Evolutionary conservation across 1,284 basidiomycete species (phyloP).

Genomic region (Boletus mariae): DNA sequence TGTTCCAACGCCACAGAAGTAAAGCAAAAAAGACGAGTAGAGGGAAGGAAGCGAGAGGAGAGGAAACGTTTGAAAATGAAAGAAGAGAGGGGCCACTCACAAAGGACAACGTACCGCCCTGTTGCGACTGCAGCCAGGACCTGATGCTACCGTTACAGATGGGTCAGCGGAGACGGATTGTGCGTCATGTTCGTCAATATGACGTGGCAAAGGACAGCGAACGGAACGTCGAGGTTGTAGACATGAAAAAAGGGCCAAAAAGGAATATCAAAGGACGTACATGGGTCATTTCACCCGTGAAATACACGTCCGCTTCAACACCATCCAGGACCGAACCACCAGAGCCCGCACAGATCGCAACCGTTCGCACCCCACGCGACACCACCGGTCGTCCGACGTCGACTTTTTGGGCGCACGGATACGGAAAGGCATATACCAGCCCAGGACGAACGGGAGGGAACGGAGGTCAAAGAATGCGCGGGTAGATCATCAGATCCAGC

Average conservation of each 20-base stretch:
- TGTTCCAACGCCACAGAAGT: slow-evolving; percentile 12
- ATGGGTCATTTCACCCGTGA: slow-evolving; percentile 92
- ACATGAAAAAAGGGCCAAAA: slow-evolving; percentile 1
- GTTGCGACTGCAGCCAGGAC: slow-evolving; percentile 72
- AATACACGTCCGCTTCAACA: slow-evolving; percentile 73
- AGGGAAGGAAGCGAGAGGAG: neutral
- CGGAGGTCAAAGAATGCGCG: slow-evolving; percentile 3
- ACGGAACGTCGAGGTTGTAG: neutral
- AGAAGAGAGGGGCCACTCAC: slow-evolving; percentile 40
- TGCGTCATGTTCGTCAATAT: slow-evolving; percentile 1
- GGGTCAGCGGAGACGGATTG: slow-evolving; percentile 9
- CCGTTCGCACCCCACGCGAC: slow-evolving; percentile 41
- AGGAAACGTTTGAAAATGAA: neutral
- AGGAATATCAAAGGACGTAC: slow-evolving; percentile 43
- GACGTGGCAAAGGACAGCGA: slow-evolving; percentile 13
- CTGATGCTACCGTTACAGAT: slow-evolving; percentile 58
- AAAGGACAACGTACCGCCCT: slow-evolving; percentile 76
- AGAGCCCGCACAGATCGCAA: slow-evolving; percentile 85
- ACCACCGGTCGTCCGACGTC: slow-evolving; percentile 63
- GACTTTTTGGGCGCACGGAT: slow-evolving; percentile 45
- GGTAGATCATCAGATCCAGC: slow-evolving; percentile 20
- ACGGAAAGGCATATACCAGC: slow-evolving; percentile 7
- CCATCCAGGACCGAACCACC: slow-evolving; percentile 73
- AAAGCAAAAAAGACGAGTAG: neutral
- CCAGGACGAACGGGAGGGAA: slow-evolving; percentile 6